phyloP scores from a whole-genome alignment of 1,284 basidiomycete genomes.

The Thecaphora thlaspeos region DNA sequence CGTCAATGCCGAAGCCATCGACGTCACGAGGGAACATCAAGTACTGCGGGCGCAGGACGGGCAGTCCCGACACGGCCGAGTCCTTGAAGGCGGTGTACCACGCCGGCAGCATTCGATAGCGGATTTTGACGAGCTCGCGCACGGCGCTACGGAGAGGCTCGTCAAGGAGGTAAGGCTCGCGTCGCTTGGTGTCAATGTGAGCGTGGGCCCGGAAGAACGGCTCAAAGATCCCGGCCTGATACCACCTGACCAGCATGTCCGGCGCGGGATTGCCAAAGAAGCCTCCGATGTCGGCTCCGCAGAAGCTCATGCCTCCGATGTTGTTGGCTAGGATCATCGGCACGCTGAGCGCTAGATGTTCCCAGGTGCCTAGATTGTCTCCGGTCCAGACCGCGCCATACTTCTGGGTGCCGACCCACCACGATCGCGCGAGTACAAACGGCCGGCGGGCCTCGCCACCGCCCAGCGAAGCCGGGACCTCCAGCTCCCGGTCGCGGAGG shows the following conservation, averaged over 20 bases:
- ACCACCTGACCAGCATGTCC: constrained; percentile 96
- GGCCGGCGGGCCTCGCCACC: constrained; percentile 61
- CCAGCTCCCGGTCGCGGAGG: constrained; percentile 69
- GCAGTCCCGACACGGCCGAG: constrained; percentile 44
- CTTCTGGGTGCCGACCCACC: constrained; percentile 92
- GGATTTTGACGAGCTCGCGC: constrained; percentile 74
- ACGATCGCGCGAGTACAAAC: constrained; percentile 91
- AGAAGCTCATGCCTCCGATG: constrained; percentile 90
- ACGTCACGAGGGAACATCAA: constrained; percentile 85
- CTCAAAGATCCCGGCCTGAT: constrained; percentile 88
- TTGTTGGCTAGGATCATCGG: constrained; percentile 90
- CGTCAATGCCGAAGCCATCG: constrained; percentile 80
- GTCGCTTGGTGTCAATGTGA: constrained; percentile 94
- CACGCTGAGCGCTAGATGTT: constrained; percentile 88
- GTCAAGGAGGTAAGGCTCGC: constrained; percentile 89
- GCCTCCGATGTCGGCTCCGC: constrained; percentile 92
- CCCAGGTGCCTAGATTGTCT: constrained; percentile 96
- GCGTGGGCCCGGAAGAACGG: constrained; percentile 99
- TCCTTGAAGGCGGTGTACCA: constrained; percentile 91
- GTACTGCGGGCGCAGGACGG: constrained; percentile 71
- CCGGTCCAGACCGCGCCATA: constrained; percentile 99
- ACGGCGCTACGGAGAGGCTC: constrained; percentile 82
- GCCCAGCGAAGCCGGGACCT: constrained; percentile 66
- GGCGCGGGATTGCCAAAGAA: constrained; percentile 95
- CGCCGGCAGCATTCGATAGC: constrained; percentile 83